phyloP scores from a whole-genome alignment of 495 filamentous ascomycete genomes.

The Evernia prunastri region DNA sequence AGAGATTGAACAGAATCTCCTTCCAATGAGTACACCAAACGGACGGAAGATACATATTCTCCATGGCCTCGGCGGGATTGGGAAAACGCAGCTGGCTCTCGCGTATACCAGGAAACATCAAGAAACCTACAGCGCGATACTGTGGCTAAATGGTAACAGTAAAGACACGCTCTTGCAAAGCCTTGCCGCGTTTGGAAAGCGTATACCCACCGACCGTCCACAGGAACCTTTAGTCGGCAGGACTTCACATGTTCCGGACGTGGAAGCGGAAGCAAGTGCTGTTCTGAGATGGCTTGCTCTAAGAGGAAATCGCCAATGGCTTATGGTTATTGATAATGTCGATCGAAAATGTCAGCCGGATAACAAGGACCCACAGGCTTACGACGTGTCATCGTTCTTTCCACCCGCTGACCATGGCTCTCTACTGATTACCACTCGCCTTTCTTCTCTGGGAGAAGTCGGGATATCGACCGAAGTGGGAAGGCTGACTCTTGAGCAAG shows the following conservation, averaged over 20 bases:
- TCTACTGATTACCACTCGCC: slow-evolving; percentile 38
- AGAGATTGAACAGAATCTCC: background rate
- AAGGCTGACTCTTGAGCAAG: slow-evolving; percentile 24
- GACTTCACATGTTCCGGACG: background rate
- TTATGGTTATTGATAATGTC: slow-evolving; percentile 41
- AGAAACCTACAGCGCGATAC: slow-evolving; percentile 9
- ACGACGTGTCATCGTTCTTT: slow-evolving; percentile 35
- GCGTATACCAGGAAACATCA: slow-evolving; percentile 7
- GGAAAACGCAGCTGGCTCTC: slow-evolving; percentile 9
- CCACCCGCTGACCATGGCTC: slow-evolving; percentile 37
- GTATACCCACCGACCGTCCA: background rate
- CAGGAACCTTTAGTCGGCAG: background rate
- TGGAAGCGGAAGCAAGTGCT: slow-evolving; percentile 1
- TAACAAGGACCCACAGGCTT: slow-evolving; percentile 24
- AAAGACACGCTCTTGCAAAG: slow-evolving; percentile 3
- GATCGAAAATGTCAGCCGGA: slow-evolving; percentile 32
- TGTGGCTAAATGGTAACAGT: slow-evolving; percentile 8
- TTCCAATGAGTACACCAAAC: background rate
- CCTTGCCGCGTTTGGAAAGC: slow-evolving; percentile 3
- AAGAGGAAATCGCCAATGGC: slow-evolving; percentile 32
- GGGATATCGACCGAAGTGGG: slow-evolving; percentile 28
- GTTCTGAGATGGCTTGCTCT: slow-evolving; percentile 9
- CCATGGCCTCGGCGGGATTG: slow-evolving; percentile 8
- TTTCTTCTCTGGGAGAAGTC: slow-evolving; percentile 29
- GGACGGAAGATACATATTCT: slow-evolving; percentile 2